Evolutionary conservation across 208 protist genomes (phyloP), one percentile per base, ranked within the genome.

Genomic region (Trypanosoma boissoni): DNA sequence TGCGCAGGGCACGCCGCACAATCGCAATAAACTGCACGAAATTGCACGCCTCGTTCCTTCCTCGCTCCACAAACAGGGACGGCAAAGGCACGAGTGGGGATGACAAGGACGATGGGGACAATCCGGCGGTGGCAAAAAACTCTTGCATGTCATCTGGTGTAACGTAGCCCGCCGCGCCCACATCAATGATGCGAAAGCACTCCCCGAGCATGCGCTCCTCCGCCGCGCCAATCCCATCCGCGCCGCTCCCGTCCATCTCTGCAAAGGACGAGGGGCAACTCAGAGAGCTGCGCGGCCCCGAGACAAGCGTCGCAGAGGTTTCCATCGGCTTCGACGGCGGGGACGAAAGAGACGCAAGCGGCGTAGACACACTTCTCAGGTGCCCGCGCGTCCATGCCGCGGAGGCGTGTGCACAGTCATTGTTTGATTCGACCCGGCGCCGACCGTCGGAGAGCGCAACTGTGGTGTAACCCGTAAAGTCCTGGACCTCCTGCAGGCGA

Each of bases 111-210:
- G 23, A 29, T 44, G 3, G 37, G 23, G 14, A 29, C 26, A 8
- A 29, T 23, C 14, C 42, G 27, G 62, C 65, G 46, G 62, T 71
- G 34, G 45, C n/a, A 24, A 69, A 65, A 34, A 78, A 78, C 42
- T 62, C 55, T 6, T 56, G 41, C 56, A 62, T 70, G 58, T 78
- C 72, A 8, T 50, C 43, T 3, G 58, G 48, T 29, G 69, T 68
- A 24, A 78, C 60, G 49, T 60, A 68, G n/a, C 76, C 76, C 24
- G 54, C 60, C 26, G 45, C 67, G 16, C 44, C 28, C 23, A 60
- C 59, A 46, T 83, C 72, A 50, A 78, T 78, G 56, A 83, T 68
- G 28, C 68, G 64, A 39, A 83, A 83, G 45, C 76, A 83, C 68
- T 83, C 71, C 51, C 54, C 63, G 20, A 83, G 58, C 72, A 74